Evolutionary conservation across 1,284 basidiomycete genomes (phyloP), one percentile per base, ranked within the genome.

Genomic region (Cerrena zonata): DNA sequence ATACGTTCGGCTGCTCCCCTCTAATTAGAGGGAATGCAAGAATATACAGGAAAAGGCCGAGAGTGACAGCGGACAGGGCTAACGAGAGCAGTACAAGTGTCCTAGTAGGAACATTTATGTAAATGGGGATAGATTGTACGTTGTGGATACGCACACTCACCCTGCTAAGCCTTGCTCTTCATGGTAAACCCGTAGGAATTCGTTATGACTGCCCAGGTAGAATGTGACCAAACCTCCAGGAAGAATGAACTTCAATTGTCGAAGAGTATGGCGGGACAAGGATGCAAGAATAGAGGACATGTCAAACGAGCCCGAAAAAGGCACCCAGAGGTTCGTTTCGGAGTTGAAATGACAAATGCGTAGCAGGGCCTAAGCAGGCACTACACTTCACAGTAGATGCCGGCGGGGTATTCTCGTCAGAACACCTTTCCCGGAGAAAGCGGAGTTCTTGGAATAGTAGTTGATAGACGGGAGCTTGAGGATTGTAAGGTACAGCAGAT

Each of bases 21-120:
- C 76, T 75, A 22, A 84, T 68, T 69, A 80, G 74, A 25, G 83
- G 85, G 24, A 82, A 69, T 41, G 83, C 62, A 11, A 89, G 65
- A 30, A 89, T 74, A 57, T 87, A 89, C 49, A 88, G 64, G 66
- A 89, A 89, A n/a, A 89, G 67, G 1, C 69, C 61, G 48, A 89
- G 62, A 10, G 86, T 88, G 23, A 79, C 65, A 19, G 75, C 60
- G 12, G 79, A 84, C 22, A 82, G 72, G 19, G 66, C 72, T 10
- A 79, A 67, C 21, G 79, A 75, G 21, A 70, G 65, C 39, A 76
- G 58, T 5, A 83, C 79, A 37, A 69, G 69, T 11, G 74, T 69
- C 56, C 84, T 86, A 50, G 18, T 34, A 13, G 24, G 19, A 42
- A 22, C 26, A 47, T 42, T 22, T 22, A 22, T 10, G 13, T 42